Conservation (phyloP, 2,329 filamentous ascomycete species). For the Lasiodiplodia sp. region DNA sequence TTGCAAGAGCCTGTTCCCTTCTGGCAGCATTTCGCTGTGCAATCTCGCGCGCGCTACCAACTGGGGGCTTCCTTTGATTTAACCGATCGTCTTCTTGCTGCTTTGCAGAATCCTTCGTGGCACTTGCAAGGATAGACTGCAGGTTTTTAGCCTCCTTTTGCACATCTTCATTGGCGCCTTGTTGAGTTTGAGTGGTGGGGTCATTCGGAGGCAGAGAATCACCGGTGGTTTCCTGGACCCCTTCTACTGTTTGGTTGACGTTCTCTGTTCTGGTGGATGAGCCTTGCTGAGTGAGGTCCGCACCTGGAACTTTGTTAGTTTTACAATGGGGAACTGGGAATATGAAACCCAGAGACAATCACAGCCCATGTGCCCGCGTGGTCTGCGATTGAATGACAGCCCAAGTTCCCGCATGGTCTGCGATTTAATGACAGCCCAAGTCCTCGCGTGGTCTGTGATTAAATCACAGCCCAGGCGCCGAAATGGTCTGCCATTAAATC, state of each 20-base stretch:
- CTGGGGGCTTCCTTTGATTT: background rate
- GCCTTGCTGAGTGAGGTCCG: background rate
- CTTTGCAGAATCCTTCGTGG: background rate
- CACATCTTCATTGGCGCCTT: background rate
- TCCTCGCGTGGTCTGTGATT: no score
- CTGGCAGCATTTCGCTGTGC: conserved; percentile 8
- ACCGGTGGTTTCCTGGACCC: background rate
- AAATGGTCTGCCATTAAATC: no score
- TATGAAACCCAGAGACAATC: background rate
- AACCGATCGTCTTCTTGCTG: background rate
- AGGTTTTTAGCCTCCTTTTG: background rate
- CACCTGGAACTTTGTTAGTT: background rate
- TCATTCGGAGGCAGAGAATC: background rate
- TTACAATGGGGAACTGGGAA: no score
- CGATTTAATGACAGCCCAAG: no score
- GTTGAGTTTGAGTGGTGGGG: background rate
- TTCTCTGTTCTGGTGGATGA: background rate
- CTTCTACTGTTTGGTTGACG: background rate
- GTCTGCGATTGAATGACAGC: no score
- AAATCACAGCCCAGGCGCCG: no score
- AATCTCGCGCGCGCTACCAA: background rate
- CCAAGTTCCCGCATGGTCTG: no score
- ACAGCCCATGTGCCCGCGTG: no score
- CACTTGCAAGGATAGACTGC: background rate
- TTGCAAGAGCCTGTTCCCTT: background rate